phyloP scores from a whole-genome alignment of 257 asterid species.

The Orobanche coerulescens region DNA sequence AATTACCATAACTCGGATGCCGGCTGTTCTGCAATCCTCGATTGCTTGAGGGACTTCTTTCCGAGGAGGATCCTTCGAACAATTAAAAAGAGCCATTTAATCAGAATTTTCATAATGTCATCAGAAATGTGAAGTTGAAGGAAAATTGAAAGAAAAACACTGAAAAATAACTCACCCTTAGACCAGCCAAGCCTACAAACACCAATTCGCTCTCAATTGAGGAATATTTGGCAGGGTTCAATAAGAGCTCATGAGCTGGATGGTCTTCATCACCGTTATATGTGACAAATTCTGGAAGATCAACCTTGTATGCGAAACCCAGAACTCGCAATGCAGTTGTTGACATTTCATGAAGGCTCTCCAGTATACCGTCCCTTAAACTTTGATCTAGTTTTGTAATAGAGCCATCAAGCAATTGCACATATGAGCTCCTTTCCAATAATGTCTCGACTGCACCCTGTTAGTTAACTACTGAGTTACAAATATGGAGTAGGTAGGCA shows the following conservation, averaged over 20 bases:
- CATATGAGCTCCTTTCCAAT: constrained; percentile 74
- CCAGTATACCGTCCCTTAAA: constrained; percentile 36
- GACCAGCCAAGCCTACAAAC: constrained; percentile 84
- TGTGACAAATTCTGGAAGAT: constrained; percentile 54
- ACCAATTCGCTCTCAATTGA: constrained; percentile 72
- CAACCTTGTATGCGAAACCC: constrained; percentile 82
- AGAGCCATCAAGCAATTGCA: constrained; percentile 78
- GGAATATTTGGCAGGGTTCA: constrained; percentile 74
- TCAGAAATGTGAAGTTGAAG: neutral
- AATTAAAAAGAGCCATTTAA: constrained; percentile 7
- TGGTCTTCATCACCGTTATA: no score
- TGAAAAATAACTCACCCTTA: constrained; percentile 59
- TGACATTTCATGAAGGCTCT: constrained; percentile 72
- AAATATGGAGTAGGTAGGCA: neutral
- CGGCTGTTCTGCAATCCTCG: no score
- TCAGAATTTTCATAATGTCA: neutral
- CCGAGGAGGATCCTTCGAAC: constrained; percentile 86
- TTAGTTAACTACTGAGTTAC: neutral
- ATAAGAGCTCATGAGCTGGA: constrained; percentile 77
- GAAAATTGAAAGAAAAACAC: neutral
- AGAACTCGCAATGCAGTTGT: constrained; percentile 74
- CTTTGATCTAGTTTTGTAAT: constrained; percentile 48
- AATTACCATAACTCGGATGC: no score
- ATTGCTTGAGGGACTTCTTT: constrained; percentile 89
- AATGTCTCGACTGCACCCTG: constrained; percentile 98